Percentiles rank a stretch among this genome's conserved stretches.
Evolutionary conservation across 768 basidiomycete species (phyloP).

Genomic region (Agrocybe pediades): DNA sequence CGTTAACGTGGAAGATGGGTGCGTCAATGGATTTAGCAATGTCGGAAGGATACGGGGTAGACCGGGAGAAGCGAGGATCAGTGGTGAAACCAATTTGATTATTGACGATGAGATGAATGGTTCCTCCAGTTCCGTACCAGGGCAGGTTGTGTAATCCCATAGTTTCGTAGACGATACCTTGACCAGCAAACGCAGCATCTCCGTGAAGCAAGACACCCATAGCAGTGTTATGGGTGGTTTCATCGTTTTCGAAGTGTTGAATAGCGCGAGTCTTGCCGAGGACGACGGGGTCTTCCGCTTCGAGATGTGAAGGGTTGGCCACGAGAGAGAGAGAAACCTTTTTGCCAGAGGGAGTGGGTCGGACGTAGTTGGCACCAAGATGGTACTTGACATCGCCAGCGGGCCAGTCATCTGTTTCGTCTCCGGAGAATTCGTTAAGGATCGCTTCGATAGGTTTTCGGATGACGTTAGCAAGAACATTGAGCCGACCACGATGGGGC

Average conservation of each 20-base stretch:
- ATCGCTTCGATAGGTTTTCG: constrained; percentile 98
- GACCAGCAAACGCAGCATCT: constrained; percentile 97
- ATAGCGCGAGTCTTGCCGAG: constrained; percentile 98
- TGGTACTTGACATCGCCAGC: constrained; percentile 99
- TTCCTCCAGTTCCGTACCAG: constrained; percentile 95
- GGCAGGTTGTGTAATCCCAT: constrained; percentile 98
- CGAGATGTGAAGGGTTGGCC: constrained; percentile 97
- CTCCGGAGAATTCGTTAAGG: constrained; percentile 92
- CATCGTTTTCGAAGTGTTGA: constrained; percentile 92
- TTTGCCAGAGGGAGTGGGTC: constrained; percentile 97
- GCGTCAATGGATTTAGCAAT: constrained; percentile 98
- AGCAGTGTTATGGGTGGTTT: constrained; percentile 76
- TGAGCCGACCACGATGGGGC: constrained; percentile 98
- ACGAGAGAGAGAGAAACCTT: constrained; percentile 97
- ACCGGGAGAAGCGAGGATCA: constrained; percentile 95
- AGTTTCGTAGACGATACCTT: constrained; percentile 98
- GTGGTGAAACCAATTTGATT: constrained; percentile 99
- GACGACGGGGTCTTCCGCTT: constrained; percentile 98
- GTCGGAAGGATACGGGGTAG: constrained; percentile 97
- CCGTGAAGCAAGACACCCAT: constrained; percentile 97
- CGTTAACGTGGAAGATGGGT: constrained; percentile 99
- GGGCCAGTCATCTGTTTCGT: constrained; percentile 65
- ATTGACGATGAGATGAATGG: constrained; percentile 97
- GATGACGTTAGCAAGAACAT: constrained; percentile 97
- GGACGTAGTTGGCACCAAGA: constrained; percentile 97